Conservation (phyloP, 345 rosid genomes). For the Punica granatum region DNA sequence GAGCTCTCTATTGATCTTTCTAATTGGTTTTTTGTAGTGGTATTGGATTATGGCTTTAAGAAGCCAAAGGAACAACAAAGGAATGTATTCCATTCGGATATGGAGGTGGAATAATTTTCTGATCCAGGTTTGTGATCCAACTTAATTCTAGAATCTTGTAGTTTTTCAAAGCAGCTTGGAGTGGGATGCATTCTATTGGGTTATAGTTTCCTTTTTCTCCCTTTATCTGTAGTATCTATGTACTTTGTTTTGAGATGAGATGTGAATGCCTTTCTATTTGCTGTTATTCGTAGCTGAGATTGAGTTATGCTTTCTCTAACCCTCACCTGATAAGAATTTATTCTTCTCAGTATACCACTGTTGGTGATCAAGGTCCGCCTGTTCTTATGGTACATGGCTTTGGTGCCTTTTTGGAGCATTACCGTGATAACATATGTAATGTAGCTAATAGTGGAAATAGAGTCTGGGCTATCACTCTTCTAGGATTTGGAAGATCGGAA, state of each 20-base stretch:
- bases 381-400: slow-evolving; percentile 86
- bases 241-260: no score
- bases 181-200: not conserved
- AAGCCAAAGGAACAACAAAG: slow-evolving; percentile 27
- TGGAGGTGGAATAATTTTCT: slow-evolving; percentile 87
- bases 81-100: slow-evolving; percentile 29
- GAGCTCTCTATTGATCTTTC: not conserved
- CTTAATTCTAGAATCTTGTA: slow-evolving; percentile 1
- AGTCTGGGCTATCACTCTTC: slow-evolving; percentile 67
- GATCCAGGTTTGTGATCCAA: slow-evolving; percentile 53
- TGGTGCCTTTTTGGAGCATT: slow-evolving; percentile 92
- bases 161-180: not conserved
- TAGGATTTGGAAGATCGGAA: slow-evolving; percentile 93
- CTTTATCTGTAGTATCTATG: not conserved
- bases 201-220: not conserved
- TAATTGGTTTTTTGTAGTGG: slow-evolving; percentile 34
- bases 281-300: not conserved
- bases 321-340: not conserved
- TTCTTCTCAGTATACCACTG: slow-evolving; percentile 49
- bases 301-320: not conserved
- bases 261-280: no score
- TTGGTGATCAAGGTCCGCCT: slow-evolving; percentile 62
- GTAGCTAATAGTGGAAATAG: slow-evolving; percentile 48
- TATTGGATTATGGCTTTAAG: slow-evolving; percentile 59
- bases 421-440: slow-evolving; percentile 52